Conservation (phyloP, 2,329 filamentous ascomycete species). For the Aureobasidium zeae region DNA sequence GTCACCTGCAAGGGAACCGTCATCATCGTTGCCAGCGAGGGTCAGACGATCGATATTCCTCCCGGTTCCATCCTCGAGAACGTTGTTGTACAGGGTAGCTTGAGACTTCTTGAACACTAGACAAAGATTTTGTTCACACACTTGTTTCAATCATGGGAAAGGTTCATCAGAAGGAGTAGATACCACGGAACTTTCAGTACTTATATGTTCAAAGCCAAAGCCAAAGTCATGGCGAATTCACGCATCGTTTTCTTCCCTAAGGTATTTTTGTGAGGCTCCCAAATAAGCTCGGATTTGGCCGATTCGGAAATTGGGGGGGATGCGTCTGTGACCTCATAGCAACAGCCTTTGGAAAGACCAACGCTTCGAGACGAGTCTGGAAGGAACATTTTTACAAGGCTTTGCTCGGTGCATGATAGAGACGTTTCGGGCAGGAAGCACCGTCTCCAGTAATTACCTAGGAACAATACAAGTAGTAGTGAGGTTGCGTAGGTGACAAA, state of each 20-base stretch:
- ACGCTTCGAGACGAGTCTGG: too few species aligned
- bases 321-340: neutral
- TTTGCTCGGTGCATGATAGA: too few species aligned
- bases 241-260: conserved; percentile 1
- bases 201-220: conserved; percentile 10
- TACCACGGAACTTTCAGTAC: conserved; percentile 16
- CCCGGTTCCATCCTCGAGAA: conserved; percentile 97
- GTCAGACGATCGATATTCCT: conserved; percentile 94
- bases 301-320: conserved; percentile 4
- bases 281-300: neutral
- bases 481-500: too few species aligned
- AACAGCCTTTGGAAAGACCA: too few species aligned
- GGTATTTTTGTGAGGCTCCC: neutral
- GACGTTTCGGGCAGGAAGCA: too few species aligned
- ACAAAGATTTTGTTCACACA: conserved; percentile 15
- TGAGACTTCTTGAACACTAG: conserved; percentile 63
- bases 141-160: conserved; percentile 7
- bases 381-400: too few species aligned
- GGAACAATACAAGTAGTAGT: too few species aligned
- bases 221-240: conserved; percentile 15
- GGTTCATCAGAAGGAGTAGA: conserved; percentile 14
- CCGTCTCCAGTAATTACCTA: too few species aligned
- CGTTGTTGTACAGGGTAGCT: conserved; percentile 94
- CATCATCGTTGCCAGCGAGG: conserved; percentile 97
- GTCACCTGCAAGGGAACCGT: conserved; percentile 97